phyloP scores from a whole-genome alignment of 108 stramenopile species.

The Pseudonitzschia multistriata region DNA sequence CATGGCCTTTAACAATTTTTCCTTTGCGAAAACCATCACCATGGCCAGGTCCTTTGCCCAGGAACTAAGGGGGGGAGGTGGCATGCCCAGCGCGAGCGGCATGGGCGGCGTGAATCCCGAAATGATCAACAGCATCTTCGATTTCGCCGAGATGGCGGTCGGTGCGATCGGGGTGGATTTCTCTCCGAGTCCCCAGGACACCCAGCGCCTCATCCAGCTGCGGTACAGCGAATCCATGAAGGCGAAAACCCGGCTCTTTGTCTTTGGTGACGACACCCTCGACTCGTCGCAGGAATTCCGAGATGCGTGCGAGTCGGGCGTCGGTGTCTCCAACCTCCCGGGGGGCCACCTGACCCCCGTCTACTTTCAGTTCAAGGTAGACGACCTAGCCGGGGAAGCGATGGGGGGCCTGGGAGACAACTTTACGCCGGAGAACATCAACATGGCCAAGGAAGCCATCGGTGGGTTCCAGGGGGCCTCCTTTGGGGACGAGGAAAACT shows the following conservation, averaged over 20 bases:
- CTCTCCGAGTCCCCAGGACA: constrained; percentile 56
- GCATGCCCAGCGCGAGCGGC: background rate
- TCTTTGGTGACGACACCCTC: constrained; percentile 72
- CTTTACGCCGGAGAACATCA: constrained; percentile 52
- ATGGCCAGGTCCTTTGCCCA: constrained; percentile 70
- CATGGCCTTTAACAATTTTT: constrained; percentile 78
- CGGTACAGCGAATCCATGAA: constrained; percentile 58
- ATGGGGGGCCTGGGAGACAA: background rate
- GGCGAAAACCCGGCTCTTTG: constrained; percentile 66
- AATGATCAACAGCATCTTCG: constrained; percentile 55
- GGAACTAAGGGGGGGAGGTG: constrained; percentile 35
- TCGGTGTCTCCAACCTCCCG: constrained; percentile 41
- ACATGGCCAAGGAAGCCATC: constrained; percentile 63
- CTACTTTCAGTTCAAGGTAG: constrained; percentile 58
- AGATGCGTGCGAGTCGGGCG: constrained; percentile 17
- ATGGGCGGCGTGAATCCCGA: constrained; percentile 23
- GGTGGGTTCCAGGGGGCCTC: constrained; percentile 77
- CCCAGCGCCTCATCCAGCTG: constrained; percentile 53
- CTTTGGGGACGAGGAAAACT: constrained; percentile 64
- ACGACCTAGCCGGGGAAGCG: constrained; percentile 40
- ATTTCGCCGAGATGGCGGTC: constrained; percentile 68
- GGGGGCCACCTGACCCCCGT: constrained; percentile 81
- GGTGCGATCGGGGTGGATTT: constrained; percentile 76
- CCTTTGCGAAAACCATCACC: constrained; percentile 58
- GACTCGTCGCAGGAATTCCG: constrained; percentile 61